Base-by-base conservation (phyloP, 2,329 filamentous ascomycete species). In the Purpureocillium lavendulum region DNA sequence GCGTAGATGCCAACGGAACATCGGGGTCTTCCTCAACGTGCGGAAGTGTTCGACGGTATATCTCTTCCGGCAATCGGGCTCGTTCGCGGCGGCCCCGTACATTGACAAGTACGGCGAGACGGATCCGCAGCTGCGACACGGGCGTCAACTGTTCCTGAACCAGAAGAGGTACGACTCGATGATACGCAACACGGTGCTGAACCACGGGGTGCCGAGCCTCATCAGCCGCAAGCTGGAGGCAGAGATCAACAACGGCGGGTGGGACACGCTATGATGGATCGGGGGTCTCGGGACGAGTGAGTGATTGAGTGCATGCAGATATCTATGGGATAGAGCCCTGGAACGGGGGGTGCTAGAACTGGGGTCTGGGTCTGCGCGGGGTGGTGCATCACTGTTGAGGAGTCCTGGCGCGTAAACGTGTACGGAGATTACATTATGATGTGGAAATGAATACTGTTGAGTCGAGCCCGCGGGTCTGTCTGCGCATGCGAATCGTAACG, bases 81-180 rank as follows among this genome's bases (percentile, higher is more conserved):
- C 84, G 18, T 98, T 84, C 68, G 82, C 83, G 47, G 76, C 82
- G 32, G 90, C 92, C 4, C 92, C 92, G 1, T 98, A 97, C 60
- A 82, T 97, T 47, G 92, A 98, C 62, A 84, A 86, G 57, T 94
- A 96, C 58, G 94, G 94, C 48, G 92, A 98, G 70, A 85, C 87
- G 4, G 92, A 98, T 61, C 80, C 86, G n/a, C 89, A 89, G 32
- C 71, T 98, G 29, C 77, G 86, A 44, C 84, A 92, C 47, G 85
- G 86, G 44, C 82, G 94, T 41, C 90, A 94, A 62, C 69, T 98
- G 35, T 95, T 88, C 59, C 68, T 98, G 41, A 95, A 94, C 57
- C 90, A 96, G 66, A 90, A 85, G 62, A 73, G 92, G 49, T 98
- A 97, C 60, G 92, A 98, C 61, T 80, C 82, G 29, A 73, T 96